Evolutionary conservation across 176 grass and related monocot genomes (phyloP).

Genomic region (Carex kokanica): DNA sequence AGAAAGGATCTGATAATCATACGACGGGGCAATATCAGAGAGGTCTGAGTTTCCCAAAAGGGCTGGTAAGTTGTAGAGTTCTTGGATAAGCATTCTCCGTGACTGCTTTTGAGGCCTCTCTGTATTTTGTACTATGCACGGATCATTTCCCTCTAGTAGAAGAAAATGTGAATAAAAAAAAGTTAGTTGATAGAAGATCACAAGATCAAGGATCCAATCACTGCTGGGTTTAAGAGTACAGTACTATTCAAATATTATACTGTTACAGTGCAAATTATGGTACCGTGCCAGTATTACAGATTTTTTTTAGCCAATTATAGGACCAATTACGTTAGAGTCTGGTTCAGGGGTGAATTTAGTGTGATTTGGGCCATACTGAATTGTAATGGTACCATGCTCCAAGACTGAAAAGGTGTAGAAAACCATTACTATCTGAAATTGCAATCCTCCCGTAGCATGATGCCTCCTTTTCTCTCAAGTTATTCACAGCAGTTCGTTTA

Average conservation of each 20-base stretch:
- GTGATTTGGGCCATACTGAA: background rate
- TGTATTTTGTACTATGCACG: conserved; percentile 37
- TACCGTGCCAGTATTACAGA: background rate
- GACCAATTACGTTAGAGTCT: background rate
- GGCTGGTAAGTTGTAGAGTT: conserved; percentile 66
- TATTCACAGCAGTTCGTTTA: conserved; percentile 1
- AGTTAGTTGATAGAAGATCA: background rate
- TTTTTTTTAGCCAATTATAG: background rate
- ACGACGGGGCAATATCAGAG: background rate
- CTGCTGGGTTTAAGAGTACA: background rate
- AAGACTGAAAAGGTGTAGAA: conserved; percentile 1
- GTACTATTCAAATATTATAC: background rate
- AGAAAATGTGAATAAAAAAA: conserved; percentile 8
- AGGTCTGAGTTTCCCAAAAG: conserved; percentile 47
- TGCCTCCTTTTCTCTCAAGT: background rate
- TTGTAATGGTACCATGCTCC: background rate
- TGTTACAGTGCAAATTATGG: background rate
- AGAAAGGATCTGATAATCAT: conserved; percentile 36
- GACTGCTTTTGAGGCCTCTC: conserved; percentile 36
- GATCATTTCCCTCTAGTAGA: conserved; percentile 32
- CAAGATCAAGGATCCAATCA: background rate
- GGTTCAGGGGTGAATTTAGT: background rate
- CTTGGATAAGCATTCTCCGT: conserved; percentile 47
- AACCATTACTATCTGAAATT: conserved; percentile 21
- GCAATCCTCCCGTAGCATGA: conserved; percentile 10